These are phyloP conservation scores for Penicillium waksmanii DNA, from an alignment of 495 filamentous ascomycete species.

Conservation along the genomic window DNA sequence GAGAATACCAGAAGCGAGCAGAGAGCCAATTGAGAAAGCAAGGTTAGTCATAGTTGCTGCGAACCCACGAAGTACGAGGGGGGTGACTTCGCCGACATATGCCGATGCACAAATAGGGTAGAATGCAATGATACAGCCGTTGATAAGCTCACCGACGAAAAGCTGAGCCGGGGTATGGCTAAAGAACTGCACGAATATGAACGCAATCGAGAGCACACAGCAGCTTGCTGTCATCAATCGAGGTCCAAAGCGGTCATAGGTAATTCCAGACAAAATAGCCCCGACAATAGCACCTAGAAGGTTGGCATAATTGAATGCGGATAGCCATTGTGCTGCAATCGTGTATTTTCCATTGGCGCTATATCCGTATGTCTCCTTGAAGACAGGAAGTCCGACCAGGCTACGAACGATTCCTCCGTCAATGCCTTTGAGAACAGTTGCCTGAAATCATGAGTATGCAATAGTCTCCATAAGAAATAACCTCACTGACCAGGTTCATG, in stretches of 20 bases:
- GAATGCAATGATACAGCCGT: constrained; percentile 39
- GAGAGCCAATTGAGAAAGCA: constrained; percentile 41
- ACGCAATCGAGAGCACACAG: constrained; percentile 33
- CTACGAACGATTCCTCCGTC: constrained; percentile 36
- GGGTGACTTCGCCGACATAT: constrained; percentile 42
- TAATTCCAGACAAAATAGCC: constrained; percentile 45
- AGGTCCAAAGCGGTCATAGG: constrained; percentile 37
- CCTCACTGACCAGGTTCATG: constrained; percentile 32
- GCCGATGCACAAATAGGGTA: constrained; percentile 42
- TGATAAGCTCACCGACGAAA: constrained; percentile 40
- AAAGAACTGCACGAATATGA: constrained; percentile 44
- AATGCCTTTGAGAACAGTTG: constrained; percentile 37
- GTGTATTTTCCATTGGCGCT: constrained; percentile 29
- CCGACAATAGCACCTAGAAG: constrained; percentile 67
- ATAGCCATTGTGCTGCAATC: constrained; percentile 33
- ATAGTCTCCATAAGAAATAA: not conserved
- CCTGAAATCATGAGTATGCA: constrained; percentile 14
- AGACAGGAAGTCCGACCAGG: constrained; percentile 36
- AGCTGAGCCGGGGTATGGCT: constrained; percentile 34
- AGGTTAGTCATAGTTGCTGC: constrained; percentile 44
- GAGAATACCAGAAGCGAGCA: constrained; percentile 44
- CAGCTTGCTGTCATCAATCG: constrained; percentile 35
- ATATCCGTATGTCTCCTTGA: constrained; percentile 39
- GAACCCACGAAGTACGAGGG: constrained; percentile 45
- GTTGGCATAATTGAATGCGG: constrained; percentile 71